Evolutionary conservation across 441 rosid genomes (phyloP).

Genomic region (Monsonia emarginata): DNA sequence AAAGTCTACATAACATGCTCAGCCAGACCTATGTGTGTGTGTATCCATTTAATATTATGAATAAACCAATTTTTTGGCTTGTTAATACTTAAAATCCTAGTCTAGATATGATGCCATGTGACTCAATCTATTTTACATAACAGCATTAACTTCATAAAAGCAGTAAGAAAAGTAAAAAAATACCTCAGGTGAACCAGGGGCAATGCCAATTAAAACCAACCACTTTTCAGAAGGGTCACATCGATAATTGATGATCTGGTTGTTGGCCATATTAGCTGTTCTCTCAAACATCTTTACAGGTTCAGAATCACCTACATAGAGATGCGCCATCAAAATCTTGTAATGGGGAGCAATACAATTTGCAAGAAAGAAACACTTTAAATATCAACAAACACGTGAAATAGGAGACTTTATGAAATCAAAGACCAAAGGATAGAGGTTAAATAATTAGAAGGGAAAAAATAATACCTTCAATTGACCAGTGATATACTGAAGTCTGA

Average conservation of each 20-base stretch:
- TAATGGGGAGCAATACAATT: background rate
- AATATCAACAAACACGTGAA: background rate
- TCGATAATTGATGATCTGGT: constrained; percentile 90
- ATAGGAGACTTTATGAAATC: background rate
- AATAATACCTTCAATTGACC: constrained; percentile 88
- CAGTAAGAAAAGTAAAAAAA: background rate
- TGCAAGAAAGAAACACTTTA: background rate
- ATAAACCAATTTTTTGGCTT: background rate
- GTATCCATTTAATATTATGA: background rate
- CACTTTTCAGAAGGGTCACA: constrained; percentile 98
- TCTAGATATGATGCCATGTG: background rate
- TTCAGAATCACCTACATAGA: constrained; percentile 75
- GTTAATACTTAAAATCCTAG: background rate
- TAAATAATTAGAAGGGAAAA: background rate
- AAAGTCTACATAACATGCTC: background rate
- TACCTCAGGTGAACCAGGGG: constrained; percentile 99
- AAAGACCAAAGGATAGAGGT: constrained; percentile 5
- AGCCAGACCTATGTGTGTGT: background rate
- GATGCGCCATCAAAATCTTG: constrained; percentile 11
- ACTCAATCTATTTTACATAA: background rate
- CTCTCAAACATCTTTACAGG: constrained; percentile 97
- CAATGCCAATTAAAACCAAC: constrained; percentile 96
- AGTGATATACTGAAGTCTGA: constrained; percentile 82
- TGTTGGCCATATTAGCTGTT: constrained; percentile 83
- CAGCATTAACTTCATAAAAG: background rate